Conservation (phyloP, 106 monocot genomes). For the Narthecium ossifragum region DNA sequence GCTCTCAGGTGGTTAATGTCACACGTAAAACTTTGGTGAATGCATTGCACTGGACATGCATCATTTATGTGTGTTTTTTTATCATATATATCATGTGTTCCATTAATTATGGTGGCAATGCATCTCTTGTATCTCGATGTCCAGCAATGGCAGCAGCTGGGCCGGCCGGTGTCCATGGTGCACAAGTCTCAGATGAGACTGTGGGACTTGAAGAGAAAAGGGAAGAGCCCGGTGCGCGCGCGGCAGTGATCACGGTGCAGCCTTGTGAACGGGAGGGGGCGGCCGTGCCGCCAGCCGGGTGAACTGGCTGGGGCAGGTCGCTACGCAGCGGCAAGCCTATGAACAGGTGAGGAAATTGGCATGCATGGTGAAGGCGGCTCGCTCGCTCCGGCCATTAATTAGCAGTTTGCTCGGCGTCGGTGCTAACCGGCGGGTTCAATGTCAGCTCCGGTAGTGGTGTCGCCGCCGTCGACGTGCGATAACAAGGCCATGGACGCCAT, state of each 20-base stretch:
- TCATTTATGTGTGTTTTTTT: no score
- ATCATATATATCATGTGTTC: no score
- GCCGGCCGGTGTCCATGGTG: neutral
- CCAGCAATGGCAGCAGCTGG: neutral
- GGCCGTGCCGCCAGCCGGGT: slow-evolving; percentile 89
- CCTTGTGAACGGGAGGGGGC: slow-evolving; percentile 85
- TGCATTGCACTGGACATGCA: no score
- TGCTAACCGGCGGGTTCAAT: slow-evolving; percentile 1
- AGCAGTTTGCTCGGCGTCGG: slow-evolving; percentile 50
- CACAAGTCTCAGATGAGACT: neutral
- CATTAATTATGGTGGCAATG: no score
- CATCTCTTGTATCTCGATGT: neutral
- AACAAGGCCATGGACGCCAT: no score
- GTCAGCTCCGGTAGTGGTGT: neutral
- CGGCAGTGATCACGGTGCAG: slow-evolving; percentile 92
- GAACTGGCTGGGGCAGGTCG: slow-evolving; percentile 76
- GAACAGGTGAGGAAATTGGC: slow-evolving; percentile 45
- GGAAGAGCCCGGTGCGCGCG: slow-evolving; percentile 33
- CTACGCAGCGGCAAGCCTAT: slow-evolving; percentile 33
- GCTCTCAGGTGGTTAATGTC: no score
- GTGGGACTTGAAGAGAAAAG: neutral
- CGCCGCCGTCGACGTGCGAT: no score
- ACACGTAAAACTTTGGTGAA: no score
- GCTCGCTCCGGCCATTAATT: slow-evolving; percentile 52
- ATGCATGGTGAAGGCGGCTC: slow-evolving; percentile 61